Evolutionary conservation across 1,139 yeast genomes (phyloP).

Genomic region (Geotrichum europaeum): DNA sequence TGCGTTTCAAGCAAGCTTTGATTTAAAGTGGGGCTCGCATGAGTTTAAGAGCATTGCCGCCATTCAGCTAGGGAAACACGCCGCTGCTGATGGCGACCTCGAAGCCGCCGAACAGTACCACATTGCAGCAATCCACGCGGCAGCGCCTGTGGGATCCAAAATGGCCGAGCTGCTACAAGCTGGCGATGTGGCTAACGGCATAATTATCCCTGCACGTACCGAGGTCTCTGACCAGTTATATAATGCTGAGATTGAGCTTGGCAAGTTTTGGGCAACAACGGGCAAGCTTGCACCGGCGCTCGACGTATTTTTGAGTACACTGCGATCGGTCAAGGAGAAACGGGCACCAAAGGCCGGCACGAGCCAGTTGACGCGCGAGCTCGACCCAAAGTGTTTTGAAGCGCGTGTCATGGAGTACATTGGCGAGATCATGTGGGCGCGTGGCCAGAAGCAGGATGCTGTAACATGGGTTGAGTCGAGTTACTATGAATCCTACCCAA

Average conservation of each 20-base stretch:
- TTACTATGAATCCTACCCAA: constrained; percentile 33
- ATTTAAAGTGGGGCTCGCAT: constrained; percentile 32
- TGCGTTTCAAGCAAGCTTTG: constrained; percentile 29
- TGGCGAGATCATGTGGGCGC: constrained; percentile 61
- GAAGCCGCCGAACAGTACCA: constrained; percentile 38
- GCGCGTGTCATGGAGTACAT: constrained; percentile 51
- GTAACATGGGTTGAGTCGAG: constrained; percentile 60
- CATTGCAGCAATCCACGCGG: constrained; percentile 37
- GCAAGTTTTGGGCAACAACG: constrained; percentile 28
- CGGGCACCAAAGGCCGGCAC: constrained; percentile 19
- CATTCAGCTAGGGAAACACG: constrained; percentile 27
- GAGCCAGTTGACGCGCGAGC: neutral
- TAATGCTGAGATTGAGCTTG: constrained; percentile 28
- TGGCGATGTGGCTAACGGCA: constrained; percentile 34
- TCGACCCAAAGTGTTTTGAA: constrained; percentile 25
- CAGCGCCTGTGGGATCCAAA: neutral
- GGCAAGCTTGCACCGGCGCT: constrained; percentile 29
- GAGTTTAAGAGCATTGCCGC: constrained; percentile 29
- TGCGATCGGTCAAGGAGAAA: constrained; percentile 26
- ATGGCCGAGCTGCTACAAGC: constrained; percentile 7
- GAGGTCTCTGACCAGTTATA: constrained; percentile 14
- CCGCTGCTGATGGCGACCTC: constrained; percentile 25
- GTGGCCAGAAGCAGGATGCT: constrained; percentile 48
- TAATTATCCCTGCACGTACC: constrained; percentile 8
- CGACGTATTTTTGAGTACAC: constrained; percentile 31